Percentiles rank a stretch among this genome's conserved stretches.
Evolutionary conservation across 176 grass and related monocot species (phyloP).

Genomic region (Cymbopogon citratus): DNA sequence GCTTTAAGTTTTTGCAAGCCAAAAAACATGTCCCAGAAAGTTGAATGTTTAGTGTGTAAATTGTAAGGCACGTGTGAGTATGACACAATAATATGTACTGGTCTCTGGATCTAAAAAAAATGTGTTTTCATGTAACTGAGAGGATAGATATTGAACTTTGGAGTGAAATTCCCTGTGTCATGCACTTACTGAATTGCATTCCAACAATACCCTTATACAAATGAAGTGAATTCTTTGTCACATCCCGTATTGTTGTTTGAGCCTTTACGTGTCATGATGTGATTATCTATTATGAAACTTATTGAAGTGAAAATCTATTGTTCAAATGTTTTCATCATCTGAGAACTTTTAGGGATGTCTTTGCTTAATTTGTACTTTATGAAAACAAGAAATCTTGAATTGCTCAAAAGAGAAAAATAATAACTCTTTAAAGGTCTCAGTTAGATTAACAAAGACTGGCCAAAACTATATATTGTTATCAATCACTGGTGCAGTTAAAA

Average conservation of each 20-base stretch:
- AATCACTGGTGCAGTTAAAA: neutral
- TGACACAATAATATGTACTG: neutral
- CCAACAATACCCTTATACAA: neutral
- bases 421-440: neutral
- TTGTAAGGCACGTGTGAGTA: neutral
- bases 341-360: neutral
- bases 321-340: no score
- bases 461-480: neutral
- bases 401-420: neutral
- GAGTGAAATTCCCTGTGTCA: neutral
- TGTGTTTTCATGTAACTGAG: constrained; percentile 5
- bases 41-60: neutral
- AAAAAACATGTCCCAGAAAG: neutral
- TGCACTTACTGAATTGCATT: neutral
- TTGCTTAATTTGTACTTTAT: neutral
- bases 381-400: neutral
- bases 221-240: neutral
- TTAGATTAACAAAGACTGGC: neutral
- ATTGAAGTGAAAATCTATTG: neutral
- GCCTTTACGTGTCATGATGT: neutral
- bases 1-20: neutral
- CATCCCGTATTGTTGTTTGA: neutral
- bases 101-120: neutral
- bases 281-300: neutral
- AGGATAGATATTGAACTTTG: neutral